A percentile compares a stretch with the other conserved stretches of the same genome.
These are phyloP conservation scores for Boletus rufocinnamomeus DNA, from an alignment of 768 basidiomycete genomes.

Conservation along the genomic window DNA sequence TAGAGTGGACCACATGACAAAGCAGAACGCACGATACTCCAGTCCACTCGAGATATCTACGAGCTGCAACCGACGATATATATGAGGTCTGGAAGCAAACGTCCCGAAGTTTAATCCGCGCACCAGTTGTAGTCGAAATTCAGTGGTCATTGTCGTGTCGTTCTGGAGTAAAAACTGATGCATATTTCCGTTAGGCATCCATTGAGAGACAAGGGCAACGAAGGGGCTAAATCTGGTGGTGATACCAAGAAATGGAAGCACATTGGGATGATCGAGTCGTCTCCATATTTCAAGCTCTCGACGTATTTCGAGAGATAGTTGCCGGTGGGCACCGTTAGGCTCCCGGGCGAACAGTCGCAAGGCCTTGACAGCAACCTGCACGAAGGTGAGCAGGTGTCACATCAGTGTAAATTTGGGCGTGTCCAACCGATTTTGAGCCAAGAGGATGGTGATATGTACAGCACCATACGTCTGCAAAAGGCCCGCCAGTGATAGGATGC, in stretches of 20 bases:
- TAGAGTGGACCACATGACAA: neutral
- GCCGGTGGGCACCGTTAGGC: neutral
- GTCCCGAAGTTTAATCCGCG: neutral
- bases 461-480: conserved; percentile 15
- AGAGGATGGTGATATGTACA: conserved; percentile 1
- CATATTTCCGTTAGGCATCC: conserved; percentile 15
- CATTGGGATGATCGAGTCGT: conserved; percentile 19
- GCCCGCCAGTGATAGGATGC: conserved; percentile 2
- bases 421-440: conserved; percentile 5
- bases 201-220: conserved; percentile 14
- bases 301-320: conserved; percentile 6
- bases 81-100: neutral
- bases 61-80: conserved; percentile 2
- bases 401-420: neutral
- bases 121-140: conserved; percentile 13
- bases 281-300: conserved; percentile 19
- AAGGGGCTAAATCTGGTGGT: conserved; percentile 12
- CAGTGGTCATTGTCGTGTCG: neutral
- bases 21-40: conserved; percentile 13
- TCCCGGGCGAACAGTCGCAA: conserved; percentile 10
- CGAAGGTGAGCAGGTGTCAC: neutral
- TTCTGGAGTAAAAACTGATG: conserved; percentile 7
- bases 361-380: conserved; percentile 17
- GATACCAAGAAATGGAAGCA: conserved; percentile 20
- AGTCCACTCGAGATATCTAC: conserved; percentile 19